Conservation (phyloP, 345 rosid species). For the Luvunga scandens region DNA sequence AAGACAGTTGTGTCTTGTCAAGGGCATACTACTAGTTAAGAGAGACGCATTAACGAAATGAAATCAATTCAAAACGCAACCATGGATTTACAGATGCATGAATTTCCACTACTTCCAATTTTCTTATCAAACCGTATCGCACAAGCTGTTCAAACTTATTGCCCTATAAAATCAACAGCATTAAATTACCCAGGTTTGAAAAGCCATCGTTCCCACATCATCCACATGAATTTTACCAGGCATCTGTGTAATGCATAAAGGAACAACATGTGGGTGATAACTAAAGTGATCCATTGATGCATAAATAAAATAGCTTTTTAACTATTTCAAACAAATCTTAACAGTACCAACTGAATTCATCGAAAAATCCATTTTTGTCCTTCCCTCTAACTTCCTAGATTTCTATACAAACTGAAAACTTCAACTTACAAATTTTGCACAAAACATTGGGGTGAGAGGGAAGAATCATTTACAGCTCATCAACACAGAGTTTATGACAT, state of each 20-base stretch:
- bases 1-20: too few species aligned
- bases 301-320: not conserved
- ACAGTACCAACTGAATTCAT: constrained; percentile 11
- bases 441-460: constrained; percentile 5
- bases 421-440: constrained; percentile 32
- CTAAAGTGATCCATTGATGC: not conserved
- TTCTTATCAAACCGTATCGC: too few species aligned
- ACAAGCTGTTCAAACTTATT: too few species aligned
- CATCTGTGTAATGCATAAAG: not conserved
- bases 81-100: not conserved
- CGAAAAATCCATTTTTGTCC: not conserved
- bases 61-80: not conserved
- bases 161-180: too few species aligned
- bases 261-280: not conserved
- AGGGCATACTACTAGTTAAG: not conserved
- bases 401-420: constrained; percentile 31
- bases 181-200: not conserved
- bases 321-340: constrained; percentile 28
- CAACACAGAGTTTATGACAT: constrained; percentile 51
- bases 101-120: not conserved
- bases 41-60: not conserved
- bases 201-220: not conserved
- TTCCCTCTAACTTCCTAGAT: constrained; percentile 22
- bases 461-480: constrained; percentile 47
- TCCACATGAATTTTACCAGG: not conserved